These are phyloP conservation scores for Cichorium intybus DNA, from an alignment of 140 eudicot genomes.

Conservation along the genomic window DNA sequence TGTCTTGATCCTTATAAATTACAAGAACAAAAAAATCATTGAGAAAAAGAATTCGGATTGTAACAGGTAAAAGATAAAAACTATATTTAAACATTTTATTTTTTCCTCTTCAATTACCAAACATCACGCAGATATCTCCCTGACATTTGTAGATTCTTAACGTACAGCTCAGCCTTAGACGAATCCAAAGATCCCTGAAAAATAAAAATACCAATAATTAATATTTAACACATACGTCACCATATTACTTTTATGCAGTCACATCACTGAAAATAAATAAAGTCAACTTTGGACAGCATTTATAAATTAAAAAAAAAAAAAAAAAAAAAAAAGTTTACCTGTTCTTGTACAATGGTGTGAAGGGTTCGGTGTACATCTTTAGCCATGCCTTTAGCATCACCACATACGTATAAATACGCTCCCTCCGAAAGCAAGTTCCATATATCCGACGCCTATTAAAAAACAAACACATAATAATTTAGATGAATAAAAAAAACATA, in stretches of 20 bases:
- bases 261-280: background rate
- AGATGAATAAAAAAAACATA: background rate
- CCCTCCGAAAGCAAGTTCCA: conserved; percentile 92
- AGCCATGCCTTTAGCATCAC: conserved; percentile 99
- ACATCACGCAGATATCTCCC: conserved; percentile 95
- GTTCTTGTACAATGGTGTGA: conserved; percentile 90
- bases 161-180: conserved; percentile 67
- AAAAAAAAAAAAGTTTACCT: conserved; percentile 37
- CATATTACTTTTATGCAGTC: no score
- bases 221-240: no score
- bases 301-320: background rate
- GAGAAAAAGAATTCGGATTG: conserved; percentile 20
- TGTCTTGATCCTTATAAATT: background rate
- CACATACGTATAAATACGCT: conserved; percentile 88
- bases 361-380: conserved; percentile 93
- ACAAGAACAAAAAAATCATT: conserved; percentile 29
- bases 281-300: conserved; percentile 15
- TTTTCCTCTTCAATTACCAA: conserved; percentile 48
- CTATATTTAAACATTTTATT: conserved; percentile 13
- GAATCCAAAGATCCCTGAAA: conserved; percentile 81
- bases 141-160: conserved; percentile 82
- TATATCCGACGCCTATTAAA: conserved; percentile 67
- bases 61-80: conserved; percentile 4
- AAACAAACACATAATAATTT: background rate
- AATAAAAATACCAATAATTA: background rate